Evolutionary conservation across 2,329 filamentous ascomycete species (phyloP), one percentile per base, ranked within the genome.

Genomic region (Arachnomyces sp.): DNA sequence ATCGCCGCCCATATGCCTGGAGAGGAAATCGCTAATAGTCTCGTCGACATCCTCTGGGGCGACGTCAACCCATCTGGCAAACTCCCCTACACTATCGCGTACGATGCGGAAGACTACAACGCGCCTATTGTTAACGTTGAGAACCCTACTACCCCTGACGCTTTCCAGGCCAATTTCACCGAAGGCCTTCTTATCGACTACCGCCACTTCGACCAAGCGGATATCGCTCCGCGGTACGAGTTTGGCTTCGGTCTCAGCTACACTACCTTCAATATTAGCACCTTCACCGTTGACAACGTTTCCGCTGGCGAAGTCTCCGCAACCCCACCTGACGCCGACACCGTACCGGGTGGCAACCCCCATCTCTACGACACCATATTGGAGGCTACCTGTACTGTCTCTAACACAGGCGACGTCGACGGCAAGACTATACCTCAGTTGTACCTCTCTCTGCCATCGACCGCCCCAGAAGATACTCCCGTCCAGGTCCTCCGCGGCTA

Each of bases 11-110:
- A 84, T 53, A 65, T 88, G 13, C 86, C 87, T 0, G 88, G 88
- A 8, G 82, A 94, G 57, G 83, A 94, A 59, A 84, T 81, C 15
- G 87, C 88, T 36, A 84, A 88, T 55, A 74, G 82, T 2, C 77
- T 94, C 40, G 75, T 77, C 8, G 85, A 93, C 51, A 73, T 94
- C n/a, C 76, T 94, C 8, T 94, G 89, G 60, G 87, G 88, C 32
- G 76, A 74, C 44, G 75, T 82, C 45, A 89, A 87, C 64, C 86
- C 86, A 1, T 77, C 77, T 18, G 88, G 77, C 37, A 83, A 86
- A 48, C 75, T 82, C 0, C 81, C 84, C 3, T 94, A 93, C 62
- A 92, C 86, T 3, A 83, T 87, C 72, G 87, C 83, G 9, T 69
- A 72, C 29, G 75, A 76, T 2, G 73, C 72, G 12, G 70, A 74